Evolutionary conservation across 1,284 basidiomycete genomes (phyloP), one percentile per base, ranked within the genome.

Genomic region (Mycena sp.): DNA sequence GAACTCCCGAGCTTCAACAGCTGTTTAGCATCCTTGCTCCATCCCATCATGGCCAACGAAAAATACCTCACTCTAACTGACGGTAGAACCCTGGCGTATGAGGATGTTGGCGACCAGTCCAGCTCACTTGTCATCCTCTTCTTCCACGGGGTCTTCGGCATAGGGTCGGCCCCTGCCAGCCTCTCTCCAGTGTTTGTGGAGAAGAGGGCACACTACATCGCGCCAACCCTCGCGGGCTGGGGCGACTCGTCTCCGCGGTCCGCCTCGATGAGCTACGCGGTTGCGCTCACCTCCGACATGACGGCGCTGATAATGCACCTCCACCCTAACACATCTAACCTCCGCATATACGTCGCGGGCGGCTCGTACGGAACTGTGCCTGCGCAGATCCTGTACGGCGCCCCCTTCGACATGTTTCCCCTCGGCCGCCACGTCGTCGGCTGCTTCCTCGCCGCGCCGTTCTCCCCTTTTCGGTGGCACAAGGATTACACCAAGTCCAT

Each of bases 311-410:
- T 89, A 51, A 74, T 77, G 23, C 81, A 85, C 68, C 77, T 87
- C 23, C 85, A 87, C 66, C 81, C 83, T 1, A 72, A 80, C 19
- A 71, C 73, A 19, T 60, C 71, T 14, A 68, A 78, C 14, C 77
- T 85, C 43, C 79, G 75, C 64, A 75, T 88, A 43, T 86, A 84
- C 74, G 64, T 87, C 51, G 74, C 77, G 5, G 87, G 84, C 1
- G 83, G 84, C 14, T 85, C 84, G 6, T 85, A 81, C 62, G 87
- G 87, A 23, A 84, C 83, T 0, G 78, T 81, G 5, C 74, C 81
- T 7, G 84, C 86, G 0, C 87, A 88, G 74, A 84, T 88, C 35
- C 70, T 89, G 25, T 87, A 84, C 62, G 85, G 83, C 4, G 80
- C 84, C 0, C 69, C 83, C 0, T 82, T 82, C 72, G 78, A 82